Conservation (phyloP, 352 stramenopile species). For the Phytophthora podocarpi region DNA sequence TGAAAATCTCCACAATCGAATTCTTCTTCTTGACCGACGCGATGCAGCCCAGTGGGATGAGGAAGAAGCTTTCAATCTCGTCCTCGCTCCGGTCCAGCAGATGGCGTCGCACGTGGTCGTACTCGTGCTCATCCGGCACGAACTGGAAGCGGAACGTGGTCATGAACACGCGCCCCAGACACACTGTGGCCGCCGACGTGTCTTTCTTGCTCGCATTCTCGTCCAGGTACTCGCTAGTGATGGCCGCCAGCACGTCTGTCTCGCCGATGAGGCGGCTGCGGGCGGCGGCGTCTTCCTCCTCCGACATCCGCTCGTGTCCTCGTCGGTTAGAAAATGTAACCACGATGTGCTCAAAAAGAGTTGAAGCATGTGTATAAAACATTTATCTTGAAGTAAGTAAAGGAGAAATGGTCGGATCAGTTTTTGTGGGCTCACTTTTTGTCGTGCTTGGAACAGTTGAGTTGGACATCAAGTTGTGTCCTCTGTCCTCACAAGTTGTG, state of each 20-base stretch:
- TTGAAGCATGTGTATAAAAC: neutral
- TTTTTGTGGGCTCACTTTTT: neutral
- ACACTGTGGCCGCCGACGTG: constrained; percentile 59
- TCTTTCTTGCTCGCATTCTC: constrained; percentile 65
- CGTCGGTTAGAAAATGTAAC: constrained; percentile 10
- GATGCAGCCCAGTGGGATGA: constrained; percentile 76
- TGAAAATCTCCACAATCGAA: constrained; percentile 74
- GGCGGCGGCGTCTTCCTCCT: constrained; percentile 26
- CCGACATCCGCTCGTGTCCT: constrained; percentile 33
- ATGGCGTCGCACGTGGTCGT: constrained; percentile 54
- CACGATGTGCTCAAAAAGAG: neutral
- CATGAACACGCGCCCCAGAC: constrained; percentile 78
- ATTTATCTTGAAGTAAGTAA: constrained; percentile 2
- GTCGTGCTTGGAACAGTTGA: too few relatives aligned
- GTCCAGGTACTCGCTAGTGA: constrained; percentile 79
- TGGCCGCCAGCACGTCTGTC: constrained; percentile 75
- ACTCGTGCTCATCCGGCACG: constrained; percentile 61
- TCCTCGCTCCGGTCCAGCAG: constrained; percentile 59
- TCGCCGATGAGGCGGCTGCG: constrained; percentile 63
- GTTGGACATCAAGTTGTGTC: too few relatives aligned
- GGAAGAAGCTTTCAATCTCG: constrained; percentile 81
- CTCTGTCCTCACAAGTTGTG: too few relatives aligned
- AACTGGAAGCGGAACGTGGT: constrained; percentile 89
- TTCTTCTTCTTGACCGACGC: constrained; percentile 82
- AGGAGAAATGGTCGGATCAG: neutral